Conservation (phyloP, 2,329 filamentous ascomycete genomes). For the Clonostachys solani region DNA sequence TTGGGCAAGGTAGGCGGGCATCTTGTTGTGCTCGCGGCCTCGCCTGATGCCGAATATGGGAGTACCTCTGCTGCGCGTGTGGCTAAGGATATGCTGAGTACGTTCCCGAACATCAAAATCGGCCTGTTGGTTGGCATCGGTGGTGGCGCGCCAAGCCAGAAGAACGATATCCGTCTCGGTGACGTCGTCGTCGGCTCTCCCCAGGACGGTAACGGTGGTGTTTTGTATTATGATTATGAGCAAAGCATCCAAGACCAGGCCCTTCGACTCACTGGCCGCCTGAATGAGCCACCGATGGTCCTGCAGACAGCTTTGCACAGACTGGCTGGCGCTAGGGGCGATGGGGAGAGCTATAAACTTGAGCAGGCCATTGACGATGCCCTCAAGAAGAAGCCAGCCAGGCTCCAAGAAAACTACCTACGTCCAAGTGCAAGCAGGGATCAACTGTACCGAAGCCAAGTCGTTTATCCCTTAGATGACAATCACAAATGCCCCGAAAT, state of each 20-base stretch:
- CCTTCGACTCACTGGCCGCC: not conserved
- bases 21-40: slow-evolving; percentile 20
- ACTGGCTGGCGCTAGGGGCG: not conserved
- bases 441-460: not conserved
- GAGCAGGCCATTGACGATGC: not conserved
- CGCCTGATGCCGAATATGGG: slow-evolving; percentile 19
- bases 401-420: not conserved
- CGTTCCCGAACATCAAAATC: slow-evolving; percentile 19
- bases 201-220: not conserved
- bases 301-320: not conserved
- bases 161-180: slow-evolving; percentile 11
- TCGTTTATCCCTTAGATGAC: too few species aligned
- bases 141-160: slow-evolving; percentile 7
- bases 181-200: slow-evolving; percentile 6
- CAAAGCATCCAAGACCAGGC: slow-evolving; percentile 1
- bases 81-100: slow-evolving; percentile 20
- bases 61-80: slow-evolving; percentile 19
- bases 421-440: not conserved
- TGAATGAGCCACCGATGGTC: not conserved
- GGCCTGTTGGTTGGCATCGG: slow-evolving; percentile 14
- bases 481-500: too few species aligned
- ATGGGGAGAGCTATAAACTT: not conserved
- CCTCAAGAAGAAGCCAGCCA: not conserved
- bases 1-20: slow-evolving; percentile 19
- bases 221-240: slow-evolving; percentile 5